A percentile compares a stretch with the other conserved stretches of the same genome.
Conservation (phyloP, 345 rosid species). For the Mallotus nudiflorus region DNA sequence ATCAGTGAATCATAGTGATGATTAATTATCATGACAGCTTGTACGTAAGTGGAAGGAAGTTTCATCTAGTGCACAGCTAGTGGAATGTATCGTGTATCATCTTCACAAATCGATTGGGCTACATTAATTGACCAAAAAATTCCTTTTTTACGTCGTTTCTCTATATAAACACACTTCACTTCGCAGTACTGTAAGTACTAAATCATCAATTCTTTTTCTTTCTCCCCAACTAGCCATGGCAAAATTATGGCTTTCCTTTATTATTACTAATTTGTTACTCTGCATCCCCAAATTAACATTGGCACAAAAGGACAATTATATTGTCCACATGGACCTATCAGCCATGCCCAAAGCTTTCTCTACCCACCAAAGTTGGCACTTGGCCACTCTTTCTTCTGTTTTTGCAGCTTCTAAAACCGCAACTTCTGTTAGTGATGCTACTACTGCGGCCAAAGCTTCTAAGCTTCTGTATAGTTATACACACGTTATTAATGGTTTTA, state of each 20-base stretch:
- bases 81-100: too few relatives aligned
- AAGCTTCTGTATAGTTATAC: conserved; percentile 19
- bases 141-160: background rate
- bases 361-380: conserved; percentile 15
- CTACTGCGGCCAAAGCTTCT: background rate
- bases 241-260: background rate
- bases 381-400: conserved; percentile 14
- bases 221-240: conserved; percentile 16
- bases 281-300: conserved; percentile 6
- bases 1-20: too few relatives aligned
- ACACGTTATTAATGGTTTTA: conserved; percentile 23
- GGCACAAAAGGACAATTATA: conserved; percentile 18
- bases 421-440: background rate
- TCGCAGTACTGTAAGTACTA: background rate
- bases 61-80: too few relatives aligned
- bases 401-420: background rate
- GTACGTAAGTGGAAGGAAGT: too few relatives aligned
- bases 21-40: too few relatives aligned
- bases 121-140: too few relatives aligned
- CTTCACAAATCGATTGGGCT: too few relatives aligned
- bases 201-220: background rate
- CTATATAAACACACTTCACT: background rate
- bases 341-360: conserved; percentile 30
- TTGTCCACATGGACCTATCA: conserved; percentile 28
- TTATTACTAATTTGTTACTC: background rate